Evolutionary conservation across 164 flowering plant genomes (phyloP).

Genomic region (Stephania japonica): DNA sequence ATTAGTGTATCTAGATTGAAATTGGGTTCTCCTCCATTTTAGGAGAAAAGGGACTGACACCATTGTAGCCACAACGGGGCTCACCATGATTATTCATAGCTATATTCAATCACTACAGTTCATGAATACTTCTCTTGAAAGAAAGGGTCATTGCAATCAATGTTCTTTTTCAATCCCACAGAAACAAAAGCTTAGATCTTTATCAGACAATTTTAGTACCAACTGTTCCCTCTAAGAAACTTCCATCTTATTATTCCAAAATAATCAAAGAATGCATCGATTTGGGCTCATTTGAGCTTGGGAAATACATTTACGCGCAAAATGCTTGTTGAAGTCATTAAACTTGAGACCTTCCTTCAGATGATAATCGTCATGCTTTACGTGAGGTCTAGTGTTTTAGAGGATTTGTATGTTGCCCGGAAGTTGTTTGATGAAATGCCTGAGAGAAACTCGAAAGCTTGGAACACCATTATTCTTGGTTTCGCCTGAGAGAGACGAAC

Average conservation of each 20-base stretch:
- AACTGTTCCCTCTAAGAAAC: background rate
- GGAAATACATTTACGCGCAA: conserved; percentile 12
- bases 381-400: conserved; percentile 3
- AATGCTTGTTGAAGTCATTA: conserved; percentile 6
- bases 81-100: background rate
- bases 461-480: conserved; percentile 17
- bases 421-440: conserved; percentile 15
- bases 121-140: background rate
- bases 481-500: conserved; percentile 7
- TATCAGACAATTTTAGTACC: background rate
- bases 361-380: conserved; percentile 17
- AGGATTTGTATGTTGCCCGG: conserved; percentile 5
- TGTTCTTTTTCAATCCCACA: background rate
- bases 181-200: background rate
- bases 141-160: background rate
- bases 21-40: too few relatives aligned
- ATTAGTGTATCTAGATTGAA: too few relatives aligned
- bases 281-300: conserved; percentile 8
- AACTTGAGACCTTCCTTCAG: conserved; percentile 9
- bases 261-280: conserved; percentile 14
- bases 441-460: conserved; percentile 9
- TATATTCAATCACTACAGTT: background rate
- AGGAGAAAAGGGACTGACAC: background rate
- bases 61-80: background rate
- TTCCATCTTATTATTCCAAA: conserved; percentile 9